These are phyloP conservation scores for Mycena latifolia DNA, from an alignment of 768 basidiomycete genomes.

Conservation along the genomic window DNA sequence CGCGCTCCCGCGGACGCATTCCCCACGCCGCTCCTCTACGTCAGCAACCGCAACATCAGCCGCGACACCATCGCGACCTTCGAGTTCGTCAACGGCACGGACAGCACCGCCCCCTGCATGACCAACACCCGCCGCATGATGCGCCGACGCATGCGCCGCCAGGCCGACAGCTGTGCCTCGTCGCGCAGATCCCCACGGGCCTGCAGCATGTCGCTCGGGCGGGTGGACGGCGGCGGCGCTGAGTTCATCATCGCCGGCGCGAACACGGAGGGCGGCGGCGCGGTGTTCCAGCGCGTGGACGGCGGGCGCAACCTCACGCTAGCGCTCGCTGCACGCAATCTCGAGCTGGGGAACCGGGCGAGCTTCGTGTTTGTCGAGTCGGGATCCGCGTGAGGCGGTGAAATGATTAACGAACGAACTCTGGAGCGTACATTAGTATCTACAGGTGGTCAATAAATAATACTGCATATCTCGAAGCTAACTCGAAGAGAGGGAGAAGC, in stretches of 20 bases:
- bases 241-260: slow-evolving; percentile 56
- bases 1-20: slow-evolving; percentile 51
- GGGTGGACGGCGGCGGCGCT: slow-evolving; percentile 49
- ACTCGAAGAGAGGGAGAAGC: background rate
- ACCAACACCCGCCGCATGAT: slow-evolving; percentile 36
- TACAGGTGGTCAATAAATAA: background rate
- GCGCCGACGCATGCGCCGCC: slow-evolving; percentile 26
- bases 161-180: slow-evolving; percentile 47
- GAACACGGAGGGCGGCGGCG: slow-evolving; percentile 51
- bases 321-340: slow-evolving; percentile 55
- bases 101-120: slow-evolving; percentile 1
- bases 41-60: slow-evolving; percentile 69
- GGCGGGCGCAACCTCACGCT: slow-evolving; percentile 55
- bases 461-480: too few relatives aligned
- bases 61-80: slow-evolving; percentile 72
- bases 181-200: slow-evolving; percentile 66
- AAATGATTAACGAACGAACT: background rate
- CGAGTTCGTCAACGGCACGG: slow-evolving; percentile 48
- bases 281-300: slow-evolving; percentile 56
- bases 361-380: slow-evolving; percentile 53
- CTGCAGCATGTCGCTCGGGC: slow-evolving; percentile 66
- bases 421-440: background rate
- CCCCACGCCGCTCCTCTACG: slow-evolving; percentile 63
- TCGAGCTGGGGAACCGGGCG: slow-evolving; percentile 51
- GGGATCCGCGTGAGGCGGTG: background rate